A percentile compares a stretch with the other conserved stretches of the same genome.
phyloP scores from a whole-genome alignment of 208 protist genomes.

The Naegleria gruberi region DNA sequence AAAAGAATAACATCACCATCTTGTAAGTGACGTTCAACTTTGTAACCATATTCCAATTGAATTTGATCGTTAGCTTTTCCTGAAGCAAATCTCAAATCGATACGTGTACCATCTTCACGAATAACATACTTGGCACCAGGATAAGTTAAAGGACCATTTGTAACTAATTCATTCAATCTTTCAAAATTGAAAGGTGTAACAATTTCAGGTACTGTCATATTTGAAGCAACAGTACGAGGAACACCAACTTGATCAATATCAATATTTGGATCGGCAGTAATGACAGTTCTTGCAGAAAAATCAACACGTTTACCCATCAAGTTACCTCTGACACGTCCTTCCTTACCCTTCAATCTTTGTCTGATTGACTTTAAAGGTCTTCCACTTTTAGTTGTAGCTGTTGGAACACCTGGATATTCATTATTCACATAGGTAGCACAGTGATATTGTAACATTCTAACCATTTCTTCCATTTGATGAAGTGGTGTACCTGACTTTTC shows the following conservation, averaged over 20 bases:
- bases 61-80: conserved; percentile 55
- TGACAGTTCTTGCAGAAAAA: conserved; percentile 98
- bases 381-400: conserved; percentile 67
- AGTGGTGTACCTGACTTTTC: conserved; percentile 68
- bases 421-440: conserved; percentile 95
- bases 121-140: conserved; percentile 93
- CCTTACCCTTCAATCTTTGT: conserved; percentile 98
- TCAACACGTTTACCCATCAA: conserved; percentile 99
- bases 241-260: conserved; percentile 94
- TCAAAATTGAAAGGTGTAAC: conserved; percentile 97
- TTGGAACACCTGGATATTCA: conserved; percentile 82
- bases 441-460: conserved; percentile 88
- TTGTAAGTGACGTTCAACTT: conserved; percentile 94
- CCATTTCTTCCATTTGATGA: conserved; percentile 69
- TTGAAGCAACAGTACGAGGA: conserved; percentile 93
- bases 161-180: conserved; percentile 81
- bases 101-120: conserved; percentile 63
- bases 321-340: conserved; percentile 94
- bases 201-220: conserved; percentile 96
- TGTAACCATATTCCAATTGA: conserved; percentile 72
- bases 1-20: conserved; percentile 98
- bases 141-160: conserved; percentile 77
- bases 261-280: conserved; percentile 95
- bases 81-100: conserved; percentile 73
- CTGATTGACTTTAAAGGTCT: conserved; percentile 93